These are phyloP conservation scores for Kockovaella imperatae DNA, from an alignment of 768 basidiomycete species.

Conservation along the genomic window DNA sequence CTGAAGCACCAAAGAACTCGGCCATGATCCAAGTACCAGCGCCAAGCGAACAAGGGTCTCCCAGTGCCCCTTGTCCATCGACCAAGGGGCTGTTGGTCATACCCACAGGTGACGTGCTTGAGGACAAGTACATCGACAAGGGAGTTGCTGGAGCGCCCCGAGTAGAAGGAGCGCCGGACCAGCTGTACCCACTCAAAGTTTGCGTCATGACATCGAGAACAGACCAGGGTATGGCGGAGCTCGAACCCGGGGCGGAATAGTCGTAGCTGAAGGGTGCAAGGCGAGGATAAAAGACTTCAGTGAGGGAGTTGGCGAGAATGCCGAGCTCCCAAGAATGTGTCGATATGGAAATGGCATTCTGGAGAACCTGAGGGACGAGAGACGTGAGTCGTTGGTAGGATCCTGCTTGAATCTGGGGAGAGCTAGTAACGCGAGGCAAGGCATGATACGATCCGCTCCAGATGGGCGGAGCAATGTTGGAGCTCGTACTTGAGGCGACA, in stretches of 20 bases:
- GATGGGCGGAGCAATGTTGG: too few species aligned
- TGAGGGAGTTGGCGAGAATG: constrained; percentile 2
- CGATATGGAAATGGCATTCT: constrained; percentile 9
- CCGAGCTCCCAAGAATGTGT: constrained; percentile 17
- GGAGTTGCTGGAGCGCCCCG: background rate
- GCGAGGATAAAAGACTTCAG: constrained; percentile 10
- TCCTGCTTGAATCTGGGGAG: too few species aligned
- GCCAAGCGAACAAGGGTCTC: constrained; percentile 11
- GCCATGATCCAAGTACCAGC: constrained; percentile 7
- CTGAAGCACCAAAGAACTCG: background rate
- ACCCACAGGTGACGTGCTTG: constrained; percentile 2
- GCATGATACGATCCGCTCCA: too few species aligned
- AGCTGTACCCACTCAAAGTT: constrained; percentile 6
- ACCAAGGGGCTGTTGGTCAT: constrained; percentile 7
- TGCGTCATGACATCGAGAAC: constrained; percentile 4
- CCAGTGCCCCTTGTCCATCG: constrained; percentile 14
- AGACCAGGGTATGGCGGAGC: constrained; percentile 6
- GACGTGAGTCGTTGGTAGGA: constrained; percentile 6
- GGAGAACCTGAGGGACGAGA: constrained; percentile 2
- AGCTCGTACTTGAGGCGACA: too few species aligned
- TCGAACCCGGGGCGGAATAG: background rate
- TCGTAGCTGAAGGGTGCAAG: constrained; percentile 11
- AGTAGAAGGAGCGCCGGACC: constrained; percentile 8
- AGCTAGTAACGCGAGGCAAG: too few species aligned
- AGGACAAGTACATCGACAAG: constrained; percentile 2